phyloP scores from a whole-genome alignment of 139 green algal genomes.

The Micractinium conductrix region DNA sequence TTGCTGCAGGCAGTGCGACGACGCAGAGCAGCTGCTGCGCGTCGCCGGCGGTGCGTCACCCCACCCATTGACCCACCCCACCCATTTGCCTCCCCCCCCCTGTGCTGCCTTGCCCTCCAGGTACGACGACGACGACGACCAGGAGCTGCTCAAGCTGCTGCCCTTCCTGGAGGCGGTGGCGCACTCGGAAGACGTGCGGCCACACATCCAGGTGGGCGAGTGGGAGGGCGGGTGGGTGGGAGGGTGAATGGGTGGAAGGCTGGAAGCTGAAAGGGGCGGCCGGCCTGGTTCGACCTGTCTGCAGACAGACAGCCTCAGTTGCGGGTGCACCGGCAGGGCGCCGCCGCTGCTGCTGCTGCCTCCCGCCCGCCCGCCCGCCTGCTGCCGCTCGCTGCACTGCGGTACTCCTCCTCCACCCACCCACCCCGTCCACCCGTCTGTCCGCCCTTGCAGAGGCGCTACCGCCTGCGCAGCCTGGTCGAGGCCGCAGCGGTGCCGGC shows the following conservation, averaged over 20 bases:
- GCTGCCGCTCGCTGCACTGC: not conserved
- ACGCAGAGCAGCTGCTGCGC: no score
- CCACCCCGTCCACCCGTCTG: not conserved
- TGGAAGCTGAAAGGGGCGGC: not conserved
- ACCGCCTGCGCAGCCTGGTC: constrained; percentile 14
- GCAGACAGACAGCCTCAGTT: no score
- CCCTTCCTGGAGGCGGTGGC: constrained; percentile 90
- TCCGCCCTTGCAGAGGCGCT: constrained; percentile 5
- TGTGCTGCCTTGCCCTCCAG: not conserved
- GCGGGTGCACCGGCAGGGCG: not conserved
- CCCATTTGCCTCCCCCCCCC: not conserved
- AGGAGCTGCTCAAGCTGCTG: constrained; percentile 85
- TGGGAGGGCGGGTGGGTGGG: no score
- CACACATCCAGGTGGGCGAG: constrained; percentile 27
- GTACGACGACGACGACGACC: constrained; percentile 89
- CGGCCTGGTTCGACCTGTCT: no score
- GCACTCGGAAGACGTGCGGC: constrained; percentile 33
- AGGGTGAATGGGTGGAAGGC: not conserved
- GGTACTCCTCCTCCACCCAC: not conserved
- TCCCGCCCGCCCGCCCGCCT: not conserved
- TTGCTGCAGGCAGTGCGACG: no score
- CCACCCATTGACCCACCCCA: not conserved
- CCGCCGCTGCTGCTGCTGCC: not conserved
- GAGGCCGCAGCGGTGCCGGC: not conserved
- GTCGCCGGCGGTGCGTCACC: no score